Conservation (phyloP, 164 flowering plant genomes). For the Aristolochia contorta region DNA sequence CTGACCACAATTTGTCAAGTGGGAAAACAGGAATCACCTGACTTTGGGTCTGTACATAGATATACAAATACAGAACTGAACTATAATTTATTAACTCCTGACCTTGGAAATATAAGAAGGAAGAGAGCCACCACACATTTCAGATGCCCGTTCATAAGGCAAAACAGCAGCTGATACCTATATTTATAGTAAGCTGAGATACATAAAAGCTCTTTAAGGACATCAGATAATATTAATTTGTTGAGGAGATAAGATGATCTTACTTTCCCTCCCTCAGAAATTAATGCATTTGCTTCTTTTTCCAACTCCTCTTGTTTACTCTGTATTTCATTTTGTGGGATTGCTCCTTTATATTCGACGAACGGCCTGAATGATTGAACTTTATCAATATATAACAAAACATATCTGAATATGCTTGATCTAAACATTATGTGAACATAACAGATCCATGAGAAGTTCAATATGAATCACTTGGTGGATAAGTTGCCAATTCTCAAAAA, state of each 20-base stretch:
- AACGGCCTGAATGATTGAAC: conserved; percentile 41
- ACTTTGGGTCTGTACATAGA: neutral
- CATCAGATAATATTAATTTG: neutral
- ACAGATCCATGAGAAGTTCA: too few relatives aligned
- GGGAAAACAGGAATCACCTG: neutral
- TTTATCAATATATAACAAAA: too few relatives aligned
- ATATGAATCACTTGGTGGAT: too few relatives aligned
- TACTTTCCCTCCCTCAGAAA: conserved; percentile 66
- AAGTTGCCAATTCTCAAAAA: too few relatives aligned
- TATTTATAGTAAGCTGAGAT: neutral
- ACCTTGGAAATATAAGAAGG: conserved; percentile 87
- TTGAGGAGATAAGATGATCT: too few relatives aligned
- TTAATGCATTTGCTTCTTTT: conserved; percentile 51
- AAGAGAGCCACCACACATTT: conserved; percentile 67
- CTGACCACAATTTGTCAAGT: too few relatives aligned
- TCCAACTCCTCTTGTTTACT: conserved; percentile 57
- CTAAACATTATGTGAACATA: too few relatives aligned
- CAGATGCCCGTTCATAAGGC: conserved; percentile 55
- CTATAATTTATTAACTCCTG: neutral
- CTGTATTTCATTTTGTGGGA: conserved; percentile 51
- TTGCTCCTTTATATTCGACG: conserved; percentile 77
- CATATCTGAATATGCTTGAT: too few relatives aligned
- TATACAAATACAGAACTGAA: too few relatives aligned
- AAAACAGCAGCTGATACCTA: conserved; percentile 50
- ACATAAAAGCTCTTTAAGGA: neutral